These are phyloP conservation scores for Backusella sp. DNA, from an alignment of 192 early-diverging fungal genomes.

Conservation along the genomic window DNA sequence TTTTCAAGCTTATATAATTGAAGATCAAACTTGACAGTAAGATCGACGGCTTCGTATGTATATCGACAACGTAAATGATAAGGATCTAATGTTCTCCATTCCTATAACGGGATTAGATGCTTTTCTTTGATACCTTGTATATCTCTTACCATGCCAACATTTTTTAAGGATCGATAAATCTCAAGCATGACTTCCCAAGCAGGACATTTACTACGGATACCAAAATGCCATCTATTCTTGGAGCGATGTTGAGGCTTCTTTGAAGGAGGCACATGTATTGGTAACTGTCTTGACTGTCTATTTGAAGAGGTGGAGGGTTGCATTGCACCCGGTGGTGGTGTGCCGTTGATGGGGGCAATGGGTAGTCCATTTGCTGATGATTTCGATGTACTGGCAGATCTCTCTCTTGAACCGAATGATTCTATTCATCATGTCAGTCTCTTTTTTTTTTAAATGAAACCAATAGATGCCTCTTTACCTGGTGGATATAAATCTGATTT, in stretches of 20 bases:
- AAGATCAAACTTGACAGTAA: constrained; percentile 88
- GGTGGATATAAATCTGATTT: constrained; percentile 26
- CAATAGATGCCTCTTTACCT: constrained; percentile 8
- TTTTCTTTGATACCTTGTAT: not conserved
- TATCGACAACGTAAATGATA: constrained; percentile 83
- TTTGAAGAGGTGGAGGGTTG: constrained; percentile 24
- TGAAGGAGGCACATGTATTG: constrained; percentile 12
- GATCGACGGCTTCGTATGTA: constrained; percentile 41
- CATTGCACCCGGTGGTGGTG: constrained; percentile 33
- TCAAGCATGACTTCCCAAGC: constrained; percentile 97
- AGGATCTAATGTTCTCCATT: constrained; percentile 89
- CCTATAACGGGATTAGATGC: constrained; percentile 30
- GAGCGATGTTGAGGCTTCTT: constrained; percentile 36
- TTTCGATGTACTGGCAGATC: not conserved
- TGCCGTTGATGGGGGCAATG: constrained; percentile 20
- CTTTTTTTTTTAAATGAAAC: no score
- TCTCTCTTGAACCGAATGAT: not conserved
- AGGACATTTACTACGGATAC: constrained; percentile 88
- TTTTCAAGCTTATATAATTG: constrained; percentile 92
- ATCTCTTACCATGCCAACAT: constrained; percentile 72
- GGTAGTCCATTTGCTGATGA: constrained; percentile 6
- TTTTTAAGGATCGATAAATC: constrained; percentile 90
- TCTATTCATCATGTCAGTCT: not conserved
- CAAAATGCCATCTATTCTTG: constrained; percentile 96
- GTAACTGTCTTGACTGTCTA: constrained; percentile 18